These are phyloP conservation scores for Agrostemma githago DNA, from an alignment of 148 eudicot genomes.

Conservation along the genomic window DNA sequence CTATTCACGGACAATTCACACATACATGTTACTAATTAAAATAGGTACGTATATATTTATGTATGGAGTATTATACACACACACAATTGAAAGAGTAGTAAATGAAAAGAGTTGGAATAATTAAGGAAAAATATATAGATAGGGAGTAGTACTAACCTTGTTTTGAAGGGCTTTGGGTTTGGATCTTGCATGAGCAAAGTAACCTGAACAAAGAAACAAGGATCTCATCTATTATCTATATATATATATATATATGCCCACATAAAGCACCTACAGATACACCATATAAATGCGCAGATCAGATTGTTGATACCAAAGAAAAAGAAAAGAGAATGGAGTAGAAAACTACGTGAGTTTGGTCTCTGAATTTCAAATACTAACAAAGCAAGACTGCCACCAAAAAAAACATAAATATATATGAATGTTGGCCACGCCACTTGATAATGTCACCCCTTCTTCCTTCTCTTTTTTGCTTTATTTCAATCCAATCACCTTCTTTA, in stretches of 20 bases:
- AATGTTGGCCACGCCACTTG: conserved; percentile 12
- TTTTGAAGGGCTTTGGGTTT: conserved; percentile 42
- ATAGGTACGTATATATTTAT: no score
- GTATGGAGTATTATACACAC: not conserved
- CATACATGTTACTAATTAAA: no score
- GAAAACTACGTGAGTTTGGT: not conserved
- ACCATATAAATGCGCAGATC: not conserved
- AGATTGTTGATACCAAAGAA: not conserved
- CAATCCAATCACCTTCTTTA: conserved; percentile 8
- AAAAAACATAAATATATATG: not conserved
- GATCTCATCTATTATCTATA: conserved; percentile 33
- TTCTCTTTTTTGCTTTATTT: conserved; percentile 14
- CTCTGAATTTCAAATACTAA: no score
- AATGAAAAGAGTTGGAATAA: not conserved
- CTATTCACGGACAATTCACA: no score
- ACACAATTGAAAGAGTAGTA: not conserved
- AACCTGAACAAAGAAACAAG: conserved; percentile 22
- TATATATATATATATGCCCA: conserved; percentile 4
- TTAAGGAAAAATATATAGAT: not conserved
- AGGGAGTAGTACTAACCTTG: conserved; percentile 43
- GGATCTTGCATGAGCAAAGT: conserved; percentile 84
- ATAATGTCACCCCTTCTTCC: conserved; percentile 14
- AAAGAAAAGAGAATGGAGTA: not conserved
- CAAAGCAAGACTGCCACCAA: no score
- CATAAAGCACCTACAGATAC: not conserved